Conservation (phyloP, 176 grass and related monocot genomes). For the Tillandsia leiboldiana region DNA sequence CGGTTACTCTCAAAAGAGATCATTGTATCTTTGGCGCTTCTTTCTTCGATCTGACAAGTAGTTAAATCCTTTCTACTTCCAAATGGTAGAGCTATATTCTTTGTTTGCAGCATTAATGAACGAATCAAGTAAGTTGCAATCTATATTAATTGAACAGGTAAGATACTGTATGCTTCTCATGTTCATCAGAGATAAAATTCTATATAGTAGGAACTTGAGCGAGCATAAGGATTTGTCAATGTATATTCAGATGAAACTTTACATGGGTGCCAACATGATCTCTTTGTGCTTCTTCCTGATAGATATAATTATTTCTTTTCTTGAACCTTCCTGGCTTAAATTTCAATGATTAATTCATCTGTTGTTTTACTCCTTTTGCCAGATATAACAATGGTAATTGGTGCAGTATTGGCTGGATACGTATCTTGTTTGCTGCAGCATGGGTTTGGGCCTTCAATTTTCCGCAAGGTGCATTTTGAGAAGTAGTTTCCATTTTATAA, state of each 20-base stretch:
- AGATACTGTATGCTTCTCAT: not conserved
- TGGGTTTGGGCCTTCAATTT: constrained; percentile 59
- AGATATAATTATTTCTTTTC: not conserved
- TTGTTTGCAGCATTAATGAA: not conserved
- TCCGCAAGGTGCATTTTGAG: constrained; percentile 34
- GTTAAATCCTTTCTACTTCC: not conserved
- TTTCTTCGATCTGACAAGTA: not conserved
- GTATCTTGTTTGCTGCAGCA: constrained; percentile 79
- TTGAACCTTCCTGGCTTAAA: not conserved
- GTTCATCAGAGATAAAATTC: not conserved
- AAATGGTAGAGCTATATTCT: not conserved
- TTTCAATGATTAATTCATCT: not conserved
- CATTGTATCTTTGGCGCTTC: not conserved
- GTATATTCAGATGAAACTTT: not conserved
- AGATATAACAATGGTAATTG: constrained; percentile 87
- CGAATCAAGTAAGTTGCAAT: not conserved
- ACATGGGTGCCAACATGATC: not conserved
- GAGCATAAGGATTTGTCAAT: not conserved
- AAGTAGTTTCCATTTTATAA: not conserved
- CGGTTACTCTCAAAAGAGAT: not conserved
- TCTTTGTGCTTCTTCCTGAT: not conserved
- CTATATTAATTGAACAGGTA: not conserved
- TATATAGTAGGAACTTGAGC: not conserved
- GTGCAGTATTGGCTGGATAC: constrained; percentile 84
- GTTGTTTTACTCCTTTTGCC: constrained; percentile 21